Evolutionary conservation across 306 rosid genomes (phyloP).

Genomic region (Luffa acutangula): DNA sequence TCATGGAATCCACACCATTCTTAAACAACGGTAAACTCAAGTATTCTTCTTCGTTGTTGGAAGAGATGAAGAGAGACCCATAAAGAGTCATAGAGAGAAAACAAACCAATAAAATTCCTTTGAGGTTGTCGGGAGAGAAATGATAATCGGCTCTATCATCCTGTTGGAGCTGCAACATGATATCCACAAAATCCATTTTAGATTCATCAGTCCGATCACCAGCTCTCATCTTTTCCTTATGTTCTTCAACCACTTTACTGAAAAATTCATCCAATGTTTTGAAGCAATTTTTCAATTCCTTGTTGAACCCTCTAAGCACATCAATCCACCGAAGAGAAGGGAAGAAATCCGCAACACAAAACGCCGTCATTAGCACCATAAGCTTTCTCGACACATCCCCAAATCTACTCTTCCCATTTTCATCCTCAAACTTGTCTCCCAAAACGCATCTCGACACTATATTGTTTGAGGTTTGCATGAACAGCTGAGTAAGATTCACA

Average conservation of each 20-base stretch:
- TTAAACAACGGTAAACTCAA: too few relatives aligned
- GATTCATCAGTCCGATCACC: background rate
- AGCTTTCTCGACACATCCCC: background rate
- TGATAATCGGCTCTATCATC: background rate
- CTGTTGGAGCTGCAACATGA: conserved; percentile 13
- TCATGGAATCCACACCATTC: too few relatives aligned
- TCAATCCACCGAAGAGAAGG: conserved; percentile 35
- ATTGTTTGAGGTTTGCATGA: background rate
- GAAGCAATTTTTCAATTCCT: conserved; percentile 8
- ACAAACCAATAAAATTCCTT: conserved; percentile 17
- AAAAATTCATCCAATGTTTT: conserved; percentile 15
- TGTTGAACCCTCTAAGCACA: conserved; percentile 13
- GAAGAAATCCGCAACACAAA: conserved; percentile 24
- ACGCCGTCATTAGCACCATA: background rate
- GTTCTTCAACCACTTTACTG: conserved; percentile 23
- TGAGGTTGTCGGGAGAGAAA: conserved; percentile 7
- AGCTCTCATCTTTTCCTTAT: background rate
- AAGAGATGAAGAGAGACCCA: background rate
- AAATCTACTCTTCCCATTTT: background rate
- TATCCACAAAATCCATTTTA: conserved; percentile 8
- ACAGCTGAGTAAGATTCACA: conserved; percentile 18
- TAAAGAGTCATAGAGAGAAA: background rate
- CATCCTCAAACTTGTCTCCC: background rate
- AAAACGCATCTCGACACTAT: background rate
- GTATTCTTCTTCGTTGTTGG: too few relatives aligned